phyloP scores from a whole-genome alignment of 345 rosid genomes.

The Pugionium dolabratum region DNA sequence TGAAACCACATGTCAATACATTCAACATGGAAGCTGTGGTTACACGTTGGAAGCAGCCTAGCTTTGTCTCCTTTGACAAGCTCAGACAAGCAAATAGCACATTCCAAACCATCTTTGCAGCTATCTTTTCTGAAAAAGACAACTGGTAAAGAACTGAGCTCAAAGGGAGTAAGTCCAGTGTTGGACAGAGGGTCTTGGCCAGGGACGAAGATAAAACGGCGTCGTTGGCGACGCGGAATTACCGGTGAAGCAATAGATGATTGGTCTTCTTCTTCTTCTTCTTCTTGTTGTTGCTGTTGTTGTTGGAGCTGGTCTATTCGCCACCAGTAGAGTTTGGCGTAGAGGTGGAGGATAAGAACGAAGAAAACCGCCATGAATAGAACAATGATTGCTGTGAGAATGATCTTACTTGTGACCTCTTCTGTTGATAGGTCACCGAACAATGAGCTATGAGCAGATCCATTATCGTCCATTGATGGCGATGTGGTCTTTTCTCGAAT shows the following conservation, averaged over 20 bases:
- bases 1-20: constrained; percentile 99
- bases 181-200: constrained; percentile 49
- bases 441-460: constrained; percentile 30
- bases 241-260: constrained; percentile 30
- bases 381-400: constrained; percentile 62
- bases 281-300: constrained; percentile 24
- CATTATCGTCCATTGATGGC: constrained; percentile 47
- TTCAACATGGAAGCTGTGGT: constrained; percentile 83
- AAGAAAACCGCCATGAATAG: constrained; percentile 62
- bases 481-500: too few species aligned
- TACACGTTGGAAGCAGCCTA: constrained; percentile 74
- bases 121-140: constrained; percentile 51
- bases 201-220: constrained; percentile 56
- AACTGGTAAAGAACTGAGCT: constrained; percentile 64
- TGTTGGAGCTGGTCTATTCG: constrained; percentile 56
- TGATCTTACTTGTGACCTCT: constrained; percentile 65
- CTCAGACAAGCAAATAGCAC: constrained; percentile 88
- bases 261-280: constrained; percentile 14
- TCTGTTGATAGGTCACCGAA: constrained; percentile 47
- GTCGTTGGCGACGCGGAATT: constrained; percentile 52
- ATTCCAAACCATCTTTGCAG: constrained; percentile 65
- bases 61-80: constrained; percentile 73
- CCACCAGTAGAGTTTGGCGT: constrained; percentile 92
- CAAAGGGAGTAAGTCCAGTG: constrained; percentile 60
- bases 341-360: constrained; percentile 76